Conservation (phyloP, 2,329 filamentous ascomycete species). For the Dothideomycetes sp. region DNA sequence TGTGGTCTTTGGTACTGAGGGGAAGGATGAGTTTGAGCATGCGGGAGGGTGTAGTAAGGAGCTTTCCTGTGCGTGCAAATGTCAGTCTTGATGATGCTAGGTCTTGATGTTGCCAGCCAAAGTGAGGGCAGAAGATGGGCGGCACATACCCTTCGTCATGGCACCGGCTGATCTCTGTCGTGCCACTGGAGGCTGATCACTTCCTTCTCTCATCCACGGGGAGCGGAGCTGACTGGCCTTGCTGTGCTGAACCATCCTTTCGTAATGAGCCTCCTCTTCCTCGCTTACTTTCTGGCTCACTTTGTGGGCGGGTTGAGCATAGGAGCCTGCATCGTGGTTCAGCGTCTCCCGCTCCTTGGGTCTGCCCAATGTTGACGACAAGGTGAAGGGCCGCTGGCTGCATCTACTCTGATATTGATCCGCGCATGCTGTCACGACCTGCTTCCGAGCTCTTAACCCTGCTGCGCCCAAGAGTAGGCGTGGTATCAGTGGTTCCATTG, state of each 20-base stretch:
- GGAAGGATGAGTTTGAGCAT: constrained; percentile 74
- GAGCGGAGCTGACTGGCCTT: constrained; percentile 48
- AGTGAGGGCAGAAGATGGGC: too few relatives aligned
- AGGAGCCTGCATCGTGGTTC: background rate
- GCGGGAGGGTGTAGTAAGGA: constrained; percentile 69
- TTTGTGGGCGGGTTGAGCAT: constrained; percentile 15
- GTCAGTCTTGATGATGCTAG: background rate
- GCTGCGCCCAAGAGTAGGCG: background rate
- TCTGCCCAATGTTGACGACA: too few relatives aligned
- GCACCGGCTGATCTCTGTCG: constrained; percentile 40
- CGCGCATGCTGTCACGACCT: background rate
- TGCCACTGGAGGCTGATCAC: constrained; percentile 46
- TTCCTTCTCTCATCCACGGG: constrained; percentile 56
- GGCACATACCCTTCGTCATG: constrained; percentile 54
- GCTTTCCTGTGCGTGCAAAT: constrained; percentile 47
- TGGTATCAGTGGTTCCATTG: background rate
- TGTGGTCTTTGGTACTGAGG: constrained; percentile 50
- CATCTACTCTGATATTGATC: background rate
- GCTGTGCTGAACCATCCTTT: constrained; percentile 29
- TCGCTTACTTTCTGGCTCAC: constrained; percentile 28
- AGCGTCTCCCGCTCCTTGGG: background rate
- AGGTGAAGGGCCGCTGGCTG: too few relatives aligned
- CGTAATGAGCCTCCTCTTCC: constrained; percentile 36
- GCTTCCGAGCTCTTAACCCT: background rate
- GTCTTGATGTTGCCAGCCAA: too few relatives aligned